Evolutionary conservation across 495 filamentous ascomycete genomes (phyloP), one percentile per base, ranked within the genome.

Genomic region (Aspergillus steynii): DNA sequence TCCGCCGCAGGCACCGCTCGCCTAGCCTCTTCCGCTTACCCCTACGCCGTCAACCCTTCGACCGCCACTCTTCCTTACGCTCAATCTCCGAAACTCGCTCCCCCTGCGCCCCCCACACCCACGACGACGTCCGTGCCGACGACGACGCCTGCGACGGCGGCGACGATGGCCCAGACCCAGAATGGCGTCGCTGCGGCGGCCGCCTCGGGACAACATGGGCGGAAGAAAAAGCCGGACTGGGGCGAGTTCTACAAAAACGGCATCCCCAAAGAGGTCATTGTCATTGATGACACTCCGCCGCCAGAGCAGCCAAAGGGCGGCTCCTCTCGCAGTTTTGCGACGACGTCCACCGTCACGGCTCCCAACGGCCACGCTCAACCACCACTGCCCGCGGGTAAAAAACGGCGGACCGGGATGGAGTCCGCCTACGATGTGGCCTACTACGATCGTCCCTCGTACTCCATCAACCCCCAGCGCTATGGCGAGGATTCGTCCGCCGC

Each of bases 211-310:
- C 81, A 82, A 53, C 79, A 83, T 52, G 82, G 83, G n/a, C 80
- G 85, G 63, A 81, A 83, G 61, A 79, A 77, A 68, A 77, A 79
- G 62, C 88, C 90, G 60, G 86, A 98, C 78, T 98, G 94, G 94
- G 77, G 84, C 34, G 84, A 87, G 61, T 98, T 96, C 71, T 98
- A 96, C 74, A 91, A 90, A 71, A 96, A 97, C 75, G 94, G 94
- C 25, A 74, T 94, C 15, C 94, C 94, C 14, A 90, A 93, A 70
- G 93, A 97, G 75, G 85, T 98, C 71, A 97, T 98, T 70, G 88
- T 97, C 61, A 98, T 98, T 71, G 90, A 96, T 67, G 94, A 97
- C 76, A 87, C 90, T n/a, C 86, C 89, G 47, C 88, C 89, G 59
- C 85, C 88, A 32, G 85, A 78, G 74, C 83, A 63, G 66, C 80